phyloP scores from a whole-genome alignment of 1,284 basidiomycete genomes.

The Ceratobasidium sp. region DNA sequence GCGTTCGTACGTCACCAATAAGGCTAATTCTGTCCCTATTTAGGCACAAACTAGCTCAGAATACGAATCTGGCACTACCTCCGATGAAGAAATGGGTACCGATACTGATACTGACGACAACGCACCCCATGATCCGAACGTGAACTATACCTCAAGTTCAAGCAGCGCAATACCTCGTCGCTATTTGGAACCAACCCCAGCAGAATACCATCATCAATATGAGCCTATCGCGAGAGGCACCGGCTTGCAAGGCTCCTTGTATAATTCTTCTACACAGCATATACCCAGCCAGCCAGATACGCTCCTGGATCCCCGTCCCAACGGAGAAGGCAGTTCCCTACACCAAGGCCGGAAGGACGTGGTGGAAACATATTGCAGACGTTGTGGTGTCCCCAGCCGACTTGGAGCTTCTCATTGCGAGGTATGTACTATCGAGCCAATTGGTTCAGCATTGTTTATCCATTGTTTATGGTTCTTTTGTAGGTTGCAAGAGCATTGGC shows the following conservation, averaged over 20 bases:
- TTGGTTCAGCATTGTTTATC: not conserved
- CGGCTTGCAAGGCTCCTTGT: not conserved
- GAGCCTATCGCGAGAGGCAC: not conserved
- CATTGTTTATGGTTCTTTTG: conserved; percentile 1
- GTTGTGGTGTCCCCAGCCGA: not conserved
- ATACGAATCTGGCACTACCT: not conserved
- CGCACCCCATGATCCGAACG: not conserved
- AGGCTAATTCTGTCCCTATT: not conserved
- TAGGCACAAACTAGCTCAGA: conserved; percentile 17
- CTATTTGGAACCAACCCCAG: not conserved
- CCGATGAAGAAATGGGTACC: conserved; percentile 4
- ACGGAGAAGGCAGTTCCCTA: not conserved
- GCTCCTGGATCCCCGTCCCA: not conserved
- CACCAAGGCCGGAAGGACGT: not conserved
- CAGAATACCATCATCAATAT: not conserved
- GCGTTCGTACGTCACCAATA: not conserved
- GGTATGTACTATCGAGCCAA: not conserved
- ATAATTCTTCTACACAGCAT: conserved; percentile 18
- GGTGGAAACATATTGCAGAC: conserved; percentile 1
- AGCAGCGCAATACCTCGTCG: not conserved
- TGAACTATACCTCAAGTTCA: not conserved
- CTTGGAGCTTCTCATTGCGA: not conserved
- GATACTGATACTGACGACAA: not conserved
- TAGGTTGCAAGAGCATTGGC: conserved; percentile 1
- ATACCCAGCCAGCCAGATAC: not conserved